Evolutionary conservation across 148 eudicot species (phyloP).

Genomic region (Fagopyrum esculentum): DNA sequence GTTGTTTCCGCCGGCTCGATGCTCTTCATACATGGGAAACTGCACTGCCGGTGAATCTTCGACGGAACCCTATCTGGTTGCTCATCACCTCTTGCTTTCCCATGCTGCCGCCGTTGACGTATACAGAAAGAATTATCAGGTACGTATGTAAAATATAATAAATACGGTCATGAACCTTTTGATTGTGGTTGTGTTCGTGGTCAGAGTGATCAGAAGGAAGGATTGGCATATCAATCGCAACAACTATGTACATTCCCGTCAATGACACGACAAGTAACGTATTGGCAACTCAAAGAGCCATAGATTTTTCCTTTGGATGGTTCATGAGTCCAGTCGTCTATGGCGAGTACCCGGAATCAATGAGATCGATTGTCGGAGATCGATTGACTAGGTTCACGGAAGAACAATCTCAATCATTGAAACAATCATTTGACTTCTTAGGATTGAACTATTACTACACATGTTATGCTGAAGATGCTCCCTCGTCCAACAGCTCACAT

Average conservation of each 20-base stretch:
- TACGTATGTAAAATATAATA: background rate
- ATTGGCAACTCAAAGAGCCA: background rate
- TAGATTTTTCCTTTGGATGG: background rate
- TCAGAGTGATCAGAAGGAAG: background rate
- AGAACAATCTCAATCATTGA: constrained; percentile 21
- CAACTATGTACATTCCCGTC: background rate
- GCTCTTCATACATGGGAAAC: constrained; percentile 27
- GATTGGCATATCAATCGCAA: background rate
- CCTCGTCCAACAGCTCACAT: background rate
- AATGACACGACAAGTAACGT: background rate
- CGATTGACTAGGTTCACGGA: constrained; percentile 26
- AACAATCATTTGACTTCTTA: constrained; percentile 27
- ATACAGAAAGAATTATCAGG: constrained; percentile 37
- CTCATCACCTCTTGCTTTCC: constrained; percentile 34
- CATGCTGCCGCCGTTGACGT: constrained; percentile 33
- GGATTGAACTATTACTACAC: constrained; percentile 32
- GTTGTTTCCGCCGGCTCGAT: constrained; percentile 20
- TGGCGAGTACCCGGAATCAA: constrained; percentile 29
- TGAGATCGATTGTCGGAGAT: constrained; percentile 19
- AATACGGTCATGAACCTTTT: no score
- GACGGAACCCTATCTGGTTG: constrained; percentile 39
- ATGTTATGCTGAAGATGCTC: constrained; percentile 16
- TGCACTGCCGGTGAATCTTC: constrained; percentile 38
- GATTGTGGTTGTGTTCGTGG: no score
- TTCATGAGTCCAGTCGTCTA: constrained; percentile 32